Conservation (phyloP, 2,329 filamentous ascomycete genomes). For the Pestalotiopsis sp. region DNA sequence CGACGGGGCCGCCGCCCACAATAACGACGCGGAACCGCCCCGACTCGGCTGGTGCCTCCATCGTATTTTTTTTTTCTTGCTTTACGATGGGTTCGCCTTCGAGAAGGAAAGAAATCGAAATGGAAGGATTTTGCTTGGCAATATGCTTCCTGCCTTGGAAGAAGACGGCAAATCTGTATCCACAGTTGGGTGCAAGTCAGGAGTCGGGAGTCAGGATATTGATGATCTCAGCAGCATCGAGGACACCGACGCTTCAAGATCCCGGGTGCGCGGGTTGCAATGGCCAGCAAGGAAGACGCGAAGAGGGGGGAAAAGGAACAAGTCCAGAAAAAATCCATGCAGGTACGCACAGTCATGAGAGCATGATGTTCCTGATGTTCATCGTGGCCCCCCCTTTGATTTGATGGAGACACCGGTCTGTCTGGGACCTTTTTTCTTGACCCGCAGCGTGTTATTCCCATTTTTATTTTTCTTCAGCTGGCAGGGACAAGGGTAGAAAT, state of each 20-base stretch:
- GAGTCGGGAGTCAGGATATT: neutral
- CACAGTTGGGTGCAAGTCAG: neutral
- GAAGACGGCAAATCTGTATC: neutral
- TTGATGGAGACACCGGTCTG: neutral
- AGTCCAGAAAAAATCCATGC: neutral
- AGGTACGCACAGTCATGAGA: neutral
- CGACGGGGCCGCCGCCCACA: conserved; percentile 14
- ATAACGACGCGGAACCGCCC: conserved; percentile 15
- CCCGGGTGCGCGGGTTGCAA: neutral
- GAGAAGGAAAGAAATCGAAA: neutral
- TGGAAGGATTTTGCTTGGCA: neutral
- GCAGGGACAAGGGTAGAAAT: conserved; percentile 9
- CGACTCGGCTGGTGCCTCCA: neutral
- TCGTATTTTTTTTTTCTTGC: neutral
- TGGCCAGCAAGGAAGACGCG: neutral
- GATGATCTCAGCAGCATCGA: neutral
- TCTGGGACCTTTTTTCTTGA: neutral
- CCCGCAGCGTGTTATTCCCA: neutral
- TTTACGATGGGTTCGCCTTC: neutral
- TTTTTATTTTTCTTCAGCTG: neutral
- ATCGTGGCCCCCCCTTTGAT: neutral
- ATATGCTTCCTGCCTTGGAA: neutral
- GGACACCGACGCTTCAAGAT: neutral
- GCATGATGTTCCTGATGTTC: neutral
- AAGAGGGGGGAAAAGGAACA: neutral